Percentiles rank a stretch among this genome's conserved stretches.
Conservation (phyloP, 208 protist species). For the Trypanosoma congolense region DNA sequence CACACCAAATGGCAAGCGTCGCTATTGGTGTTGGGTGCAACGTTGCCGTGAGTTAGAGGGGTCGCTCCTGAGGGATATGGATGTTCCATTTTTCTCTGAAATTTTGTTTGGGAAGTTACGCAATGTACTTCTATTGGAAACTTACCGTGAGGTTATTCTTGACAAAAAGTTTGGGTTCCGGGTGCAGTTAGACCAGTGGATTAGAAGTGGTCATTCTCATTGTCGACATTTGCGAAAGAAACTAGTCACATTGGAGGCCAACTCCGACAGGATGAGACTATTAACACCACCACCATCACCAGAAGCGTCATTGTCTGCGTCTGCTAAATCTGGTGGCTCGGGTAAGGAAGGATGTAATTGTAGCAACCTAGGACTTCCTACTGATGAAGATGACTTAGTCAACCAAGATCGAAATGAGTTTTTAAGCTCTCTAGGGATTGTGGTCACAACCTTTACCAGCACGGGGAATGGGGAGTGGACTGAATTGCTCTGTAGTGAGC, state of each 20-base stretch:
- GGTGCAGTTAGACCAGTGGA: constrained; percentile 56
- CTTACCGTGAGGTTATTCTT: constrained; percentile 49
- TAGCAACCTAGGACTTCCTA: no score
- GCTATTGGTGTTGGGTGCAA: constrained; percentile 48
- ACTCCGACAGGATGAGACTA: no score
- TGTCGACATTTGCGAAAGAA: background rate
- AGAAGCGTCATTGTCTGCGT: no score
- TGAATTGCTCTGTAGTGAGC: constrained; percentile 43
- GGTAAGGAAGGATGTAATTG: no score
- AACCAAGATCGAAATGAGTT: constrained; percentile 4
- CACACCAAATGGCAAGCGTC: constrained; percentile 21
- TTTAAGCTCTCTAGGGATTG: constrained; percentile 21
- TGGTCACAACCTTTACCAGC: constrained; percentile 38
- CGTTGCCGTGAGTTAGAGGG: constrained; percentile 36
- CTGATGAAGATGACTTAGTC: no score
- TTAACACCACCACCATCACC: background rate
- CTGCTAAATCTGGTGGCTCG: no score
- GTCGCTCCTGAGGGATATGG: constrained; percentile 30
- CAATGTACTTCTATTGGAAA: constrained; percentile 44
- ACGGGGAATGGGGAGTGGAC: constrained; percentile 39
- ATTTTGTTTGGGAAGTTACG: constrained; percentile 30
- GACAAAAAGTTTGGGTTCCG: constrained; percentile 43
- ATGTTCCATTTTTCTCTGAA: constrained; percentile 27
- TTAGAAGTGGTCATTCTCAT: background rate
- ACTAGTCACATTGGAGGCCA: background rate